These are phyloP conservation scores for Starmerella asiatica DNA, from an alignment of 805 yeast species.

Conservation along the genomic window DNA sequence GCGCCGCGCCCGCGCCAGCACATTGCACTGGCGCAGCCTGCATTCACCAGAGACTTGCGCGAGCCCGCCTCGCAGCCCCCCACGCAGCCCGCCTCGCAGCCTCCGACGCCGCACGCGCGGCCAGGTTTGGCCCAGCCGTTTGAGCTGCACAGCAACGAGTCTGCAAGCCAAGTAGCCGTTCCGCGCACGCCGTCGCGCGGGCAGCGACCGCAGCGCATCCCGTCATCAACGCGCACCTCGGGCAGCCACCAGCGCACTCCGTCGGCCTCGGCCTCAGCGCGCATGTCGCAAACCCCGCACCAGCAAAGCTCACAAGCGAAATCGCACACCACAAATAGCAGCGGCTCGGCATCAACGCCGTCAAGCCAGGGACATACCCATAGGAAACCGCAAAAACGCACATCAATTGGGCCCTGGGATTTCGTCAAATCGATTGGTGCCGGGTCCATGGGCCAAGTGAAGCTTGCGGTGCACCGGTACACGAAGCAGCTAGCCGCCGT, in stretches of 20 bases:
- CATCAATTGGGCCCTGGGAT: constrained; percentile 93
- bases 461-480: constrained; percentile 71
- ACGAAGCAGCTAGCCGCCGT: constrained; percentile 69
- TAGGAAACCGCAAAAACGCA: constrained; percentile 36
- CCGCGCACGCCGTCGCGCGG: constrained; percentile 1
- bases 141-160: neutral
- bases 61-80: neutral
- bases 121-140: too few relatives aligned
- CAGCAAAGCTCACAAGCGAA: neutral
- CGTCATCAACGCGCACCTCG: constrained; percentile 1
- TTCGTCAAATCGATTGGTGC: constrained; percentile 92
- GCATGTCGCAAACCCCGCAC: neutral
- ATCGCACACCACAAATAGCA: neutral
- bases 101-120: too few relatives aligned
- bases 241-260: neutral
- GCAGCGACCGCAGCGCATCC: neutral
- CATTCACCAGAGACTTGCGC: neutral
- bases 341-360: neutral
- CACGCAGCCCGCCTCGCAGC: neutral
- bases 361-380: neutral
- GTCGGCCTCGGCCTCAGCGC: constrained; percentile 1
- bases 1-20: neutral
- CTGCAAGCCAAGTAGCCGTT: neutral
- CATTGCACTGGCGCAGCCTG: too few relatives aligned
- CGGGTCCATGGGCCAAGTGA: constrained; percentile 98